These are phyloP conservation scores for Hypoxylon cercidicola DNA, from an alignment of 495 filamentous ascomycete genomes.

Conservation along the genomic window DNA sequence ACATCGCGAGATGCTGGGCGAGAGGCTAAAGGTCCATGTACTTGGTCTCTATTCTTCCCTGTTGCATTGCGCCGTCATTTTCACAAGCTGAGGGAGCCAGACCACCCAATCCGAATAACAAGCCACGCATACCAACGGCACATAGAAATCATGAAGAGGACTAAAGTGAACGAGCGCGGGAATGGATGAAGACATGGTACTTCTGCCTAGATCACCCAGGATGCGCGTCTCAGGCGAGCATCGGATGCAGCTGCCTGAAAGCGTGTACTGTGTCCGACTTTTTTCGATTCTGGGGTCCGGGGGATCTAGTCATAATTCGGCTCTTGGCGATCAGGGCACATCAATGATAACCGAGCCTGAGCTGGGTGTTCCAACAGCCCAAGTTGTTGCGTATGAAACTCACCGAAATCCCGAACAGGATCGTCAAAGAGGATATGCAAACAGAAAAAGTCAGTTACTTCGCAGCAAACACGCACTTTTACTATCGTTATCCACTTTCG, in stretches of 20 bases:
- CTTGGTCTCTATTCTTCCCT: slow-evolving; percentile 34
- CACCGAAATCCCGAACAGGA: slow-evolving; percentile 24
- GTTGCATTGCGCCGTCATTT: slow-evolving; percentile 32
- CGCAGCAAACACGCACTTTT: slow-evolving; percentile 13
- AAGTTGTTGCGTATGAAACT: slow-evolving; percentile 31
- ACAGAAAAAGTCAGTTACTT: slow-evolving; percentile 3
- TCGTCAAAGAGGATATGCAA: slow-evolving; percentile 5
- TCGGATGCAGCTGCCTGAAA: slow-evolving; percentile 42
- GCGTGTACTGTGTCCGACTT: slow-evolving; percentile 30
- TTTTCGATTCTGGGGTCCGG: slow-evolving; percentile 35
- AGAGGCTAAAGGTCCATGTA: slow-evolving; percentile 18
- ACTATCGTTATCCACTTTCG: slow-evolving; percentile 6
- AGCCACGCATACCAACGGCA: slow-evolving; percentile 6
- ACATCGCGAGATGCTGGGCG: slow-evolving; percentile 1
- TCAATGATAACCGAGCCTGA: slow-evolving; percentile 24
- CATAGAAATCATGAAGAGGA: slow-evolving; percentile 15
- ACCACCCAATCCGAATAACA: slow-evolving; percentile 17
- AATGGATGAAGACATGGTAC: background rate
- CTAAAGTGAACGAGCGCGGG: slow-evolving; percentile 23
- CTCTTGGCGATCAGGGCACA: slow-evolving; percentile 40
- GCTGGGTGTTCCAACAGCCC: slow-evolving; percentile 8
- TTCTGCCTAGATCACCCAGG: slow-evolving; percentile 6
- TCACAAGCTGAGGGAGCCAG: slow-evolving; percentile 13
- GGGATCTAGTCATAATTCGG: slow-evolving; percentile 41
- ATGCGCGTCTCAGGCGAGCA: slow-evolving; percentile 28